phyloP scores from a whole-genome alignment of 345 rosid species.

The Geranium rotundifolium region DNA sequence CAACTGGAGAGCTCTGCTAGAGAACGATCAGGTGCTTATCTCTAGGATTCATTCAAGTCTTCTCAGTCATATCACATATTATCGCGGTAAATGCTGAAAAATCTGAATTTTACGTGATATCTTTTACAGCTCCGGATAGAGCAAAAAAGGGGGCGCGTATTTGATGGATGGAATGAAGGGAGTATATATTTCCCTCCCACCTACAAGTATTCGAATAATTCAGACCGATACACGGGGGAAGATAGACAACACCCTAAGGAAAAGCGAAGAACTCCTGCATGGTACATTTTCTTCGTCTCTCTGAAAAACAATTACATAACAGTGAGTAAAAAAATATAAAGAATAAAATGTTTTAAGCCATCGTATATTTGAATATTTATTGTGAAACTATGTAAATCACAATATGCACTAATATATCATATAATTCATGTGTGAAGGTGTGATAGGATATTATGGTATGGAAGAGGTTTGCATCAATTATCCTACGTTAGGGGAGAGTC shows the following conservation, averaged over 20 bases:
- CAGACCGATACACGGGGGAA: constrained; percentile 85
- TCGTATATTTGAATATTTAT: no score
- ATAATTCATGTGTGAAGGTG: constrained; percentile 44
- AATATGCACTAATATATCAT: neutral
- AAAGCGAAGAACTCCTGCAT: constrained; percentile 96
- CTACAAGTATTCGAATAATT: constrained; percentile 90
- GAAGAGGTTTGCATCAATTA: constrained; percentile 67
- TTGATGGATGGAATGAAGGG: constrained; percentile 94
- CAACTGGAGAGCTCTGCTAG: constrained; percentile 80
- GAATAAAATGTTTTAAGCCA: no score
- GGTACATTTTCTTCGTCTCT: constrained; percentile 28
- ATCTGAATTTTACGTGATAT: neutral
- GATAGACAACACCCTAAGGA: constrained; percentile 68
- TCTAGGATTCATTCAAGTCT: no score
- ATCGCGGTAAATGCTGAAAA: no score
- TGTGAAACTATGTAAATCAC: neutral
- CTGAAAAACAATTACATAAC: no score
- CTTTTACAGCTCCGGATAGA: constrained; percentile 58
- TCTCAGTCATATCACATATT: no score
- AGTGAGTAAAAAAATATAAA: no score
- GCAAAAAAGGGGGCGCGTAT: constrained; percentile 62
- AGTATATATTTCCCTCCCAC: constrained; percentile 92
- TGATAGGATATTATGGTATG: constrained; percentile 93
- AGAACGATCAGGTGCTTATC: constrained; percentile 81
- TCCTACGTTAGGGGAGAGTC: constrained; percentile 96